Base-by-base conservation (phyloP, 495 filamentous ascomycete genomes). In the Penicillium goetzii region DNA sequence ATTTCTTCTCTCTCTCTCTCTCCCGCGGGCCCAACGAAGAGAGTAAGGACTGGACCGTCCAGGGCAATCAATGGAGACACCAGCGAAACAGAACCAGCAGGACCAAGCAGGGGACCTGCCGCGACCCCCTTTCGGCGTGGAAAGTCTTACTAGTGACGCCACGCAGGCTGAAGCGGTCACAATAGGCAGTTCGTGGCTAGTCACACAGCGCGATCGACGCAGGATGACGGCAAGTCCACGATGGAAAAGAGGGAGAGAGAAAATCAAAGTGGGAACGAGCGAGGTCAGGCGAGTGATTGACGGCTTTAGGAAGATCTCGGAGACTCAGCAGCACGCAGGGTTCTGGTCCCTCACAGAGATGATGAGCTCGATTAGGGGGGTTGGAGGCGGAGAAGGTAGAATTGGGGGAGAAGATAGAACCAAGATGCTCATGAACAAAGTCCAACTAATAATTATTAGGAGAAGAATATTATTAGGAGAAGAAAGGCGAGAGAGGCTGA, bases 191-290 rank as follows among this genome's bases (percentile, higher is more conserved):
- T 53, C 32, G 32, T 38, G 25, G 47, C 45, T 40, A 38, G 32
- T 52, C 62, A 58, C 65, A 60, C 61, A 19, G 43, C 45, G 60
- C 23, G 64, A 69, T 65, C 70, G 59, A 75, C 66, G 70, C 71
- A 72, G 51, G 61, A 72, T 73, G 73, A 75, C 72, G 69, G 58
- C 45, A n/a, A 9, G 45, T 40, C 47, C 33, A 28, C 58, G 36
- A 40, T 28, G 25, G 56, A 19, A 21, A 14, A 19, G 26, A 40
- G 30, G 15, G 26, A 33, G 30, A 10, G 54, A 19, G 10, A 45
- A 11, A 17, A 50, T 25, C 12, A 23, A 25, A 55, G 52, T 33
- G n/a, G 28, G 32, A 34, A 34, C 30, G 32, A 23, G n/a, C 0
- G 25, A 14, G 52, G 52, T 34, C 33, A 33, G 30, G 25, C 26